A percentile compares a stretch with the other conserved stretches of the same genome.
These are phyloP conservation scores for Stephanodiscus triporus DNA, from an alignment of 108 stramenopile species.

Conservation along the genomic window DNA sequence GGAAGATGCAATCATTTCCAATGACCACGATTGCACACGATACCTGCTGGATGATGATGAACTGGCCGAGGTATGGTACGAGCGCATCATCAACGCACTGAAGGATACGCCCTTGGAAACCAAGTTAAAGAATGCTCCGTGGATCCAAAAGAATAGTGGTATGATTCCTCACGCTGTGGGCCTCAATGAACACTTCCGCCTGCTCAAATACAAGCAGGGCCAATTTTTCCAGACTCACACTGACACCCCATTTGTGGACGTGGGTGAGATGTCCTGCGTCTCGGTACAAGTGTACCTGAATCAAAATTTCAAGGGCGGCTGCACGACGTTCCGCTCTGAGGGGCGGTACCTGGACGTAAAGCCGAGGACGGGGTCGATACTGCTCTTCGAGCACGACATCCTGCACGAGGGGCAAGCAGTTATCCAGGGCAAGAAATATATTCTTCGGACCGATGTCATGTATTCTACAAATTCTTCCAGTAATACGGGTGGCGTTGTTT, in stretches of 20 bases:
- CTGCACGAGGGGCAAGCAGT: constrained; percentile 37
- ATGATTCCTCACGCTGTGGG: constrained; percentile 23
- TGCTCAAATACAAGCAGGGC: constrained; percentile 36
- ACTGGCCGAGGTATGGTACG: constrained; percentile 38
- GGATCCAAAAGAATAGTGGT: constrained; percentile 13
- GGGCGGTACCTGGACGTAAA: constrained; percentile 25
- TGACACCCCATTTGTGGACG: constrained; percentile 33
- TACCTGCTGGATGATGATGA: constrained; percentile 17
- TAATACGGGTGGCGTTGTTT: not conserved
- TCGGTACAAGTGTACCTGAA: constrained; percentile 47
- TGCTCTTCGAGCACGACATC: constrained; percentile 44
- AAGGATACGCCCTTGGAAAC: constrained; percentile 23
- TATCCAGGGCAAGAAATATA: constrained; percentile 42
- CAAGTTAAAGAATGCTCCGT: constrained; percentile 27
- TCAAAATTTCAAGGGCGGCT: constrained; percentile 48
- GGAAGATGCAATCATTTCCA: constrained; percentile 27
- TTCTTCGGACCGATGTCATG: constrained; percentile 50
- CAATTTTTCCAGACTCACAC: constrained; percentile 40
- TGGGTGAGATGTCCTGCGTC: constrained; percentile 31
- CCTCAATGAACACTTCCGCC: constrained; percentile 45
- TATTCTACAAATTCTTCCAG: constrained; percentile 27
- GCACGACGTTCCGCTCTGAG: constrained; percentile 32
- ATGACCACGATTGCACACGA: constrained; percentile 35
- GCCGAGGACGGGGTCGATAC: constrained; percentile 40
- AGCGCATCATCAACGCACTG: constrained; percentile 41